Evolutionary conservation across 1,139 yeast genomes (phyloP).

Genomic region (Waltiozyma sp.): DNA sequence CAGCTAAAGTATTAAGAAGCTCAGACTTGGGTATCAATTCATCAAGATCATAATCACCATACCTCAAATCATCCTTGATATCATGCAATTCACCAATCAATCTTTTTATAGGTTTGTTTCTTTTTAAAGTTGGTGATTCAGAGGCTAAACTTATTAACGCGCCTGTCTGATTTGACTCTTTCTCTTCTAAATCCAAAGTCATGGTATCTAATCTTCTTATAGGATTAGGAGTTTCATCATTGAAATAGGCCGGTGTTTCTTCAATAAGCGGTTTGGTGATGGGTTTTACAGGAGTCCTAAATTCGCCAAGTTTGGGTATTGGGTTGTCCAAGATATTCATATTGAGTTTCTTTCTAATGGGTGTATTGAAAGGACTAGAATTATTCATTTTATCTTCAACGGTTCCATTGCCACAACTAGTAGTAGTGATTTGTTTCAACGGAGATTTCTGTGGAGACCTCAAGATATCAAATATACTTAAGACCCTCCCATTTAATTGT

Average conservation of each 20-base stretch:
- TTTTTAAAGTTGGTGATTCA: conserved; percentile 22
- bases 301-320: neutral
- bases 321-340: neutral
- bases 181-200: too few species aligned
- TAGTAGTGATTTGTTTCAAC: conserved; percentile 1
- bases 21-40: conserved; percentile 6
- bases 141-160: conserved; percentile 7
- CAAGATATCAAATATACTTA: conserved; percentile 51
- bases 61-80: conserved; percentile 17
- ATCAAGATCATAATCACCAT: conserved; percentile 14
- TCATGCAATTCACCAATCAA: conserved; percentile 28
- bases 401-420: too few species aligned
- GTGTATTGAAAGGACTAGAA: neutral
- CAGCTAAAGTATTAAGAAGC: neutral
- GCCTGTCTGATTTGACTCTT: too few species aligned
- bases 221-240: neutral
- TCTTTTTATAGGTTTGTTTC: conserved; percentile 25
- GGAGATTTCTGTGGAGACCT: conserved; percentile 11
- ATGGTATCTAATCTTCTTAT: neutral
- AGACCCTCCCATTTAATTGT: conserved; percentile 56
- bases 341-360: neutral
- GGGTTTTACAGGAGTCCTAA: conserved; percentile 18
- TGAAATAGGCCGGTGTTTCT: conserved; percentile 20
- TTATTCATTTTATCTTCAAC: neutral
- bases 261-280: conserved; percentile 13